Conservation (phyloP, 176 grass and related monocot genomes). For the Otatea glauca region DNA sequence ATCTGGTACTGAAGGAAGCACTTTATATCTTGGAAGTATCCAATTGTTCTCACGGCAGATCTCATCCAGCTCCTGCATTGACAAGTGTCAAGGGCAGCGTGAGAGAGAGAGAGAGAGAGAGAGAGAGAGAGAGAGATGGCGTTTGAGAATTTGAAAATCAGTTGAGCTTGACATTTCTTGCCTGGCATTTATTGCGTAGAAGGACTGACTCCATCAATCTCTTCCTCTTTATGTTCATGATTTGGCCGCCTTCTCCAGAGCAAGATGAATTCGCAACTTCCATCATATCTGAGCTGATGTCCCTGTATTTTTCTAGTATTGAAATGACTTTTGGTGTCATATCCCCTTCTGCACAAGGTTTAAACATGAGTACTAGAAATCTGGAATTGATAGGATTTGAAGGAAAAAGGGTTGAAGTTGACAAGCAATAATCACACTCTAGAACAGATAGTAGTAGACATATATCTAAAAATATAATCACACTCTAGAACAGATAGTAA, state of each 20-base stretch:
- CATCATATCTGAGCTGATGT: slow-evolving; percentile 28
- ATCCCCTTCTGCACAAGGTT: slow-evolving; percentile 44
- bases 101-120: neutral
- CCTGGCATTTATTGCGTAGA: slow-evolving; percentile 49
- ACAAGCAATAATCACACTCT: no score
- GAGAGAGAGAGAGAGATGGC: neutral
- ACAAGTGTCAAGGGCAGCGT: slow-evolving; percentile 26
- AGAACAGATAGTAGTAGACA: neutral
- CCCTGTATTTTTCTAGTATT: slow-evolving; percentile 42
- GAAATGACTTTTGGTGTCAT: slow-evolving; percentile 39
- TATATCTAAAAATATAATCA: no score
- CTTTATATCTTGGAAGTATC: slow-evolving; percentile 57
- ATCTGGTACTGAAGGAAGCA: slow-evolving; percentile 45
- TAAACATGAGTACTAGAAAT: neutral
- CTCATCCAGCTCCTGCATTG: slow-evolving; percentile 54
- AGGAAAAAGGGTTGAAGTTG: neutral
- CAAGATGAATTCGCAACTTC: slow-evolving; percentile 1
- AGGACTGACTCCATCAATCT: slow-evolving; percentile 53
- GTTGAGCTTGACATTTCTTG: slow-evolving; percentile 17
- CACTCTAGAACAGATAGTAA: neutral
- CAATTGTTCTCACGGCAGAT: slow-evolving; percentile 51
- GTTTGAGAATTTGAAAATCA: neutral
- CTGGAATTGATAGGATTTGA: neutral
- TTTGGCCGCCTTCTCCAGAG: slow-evolving; percentile 37
- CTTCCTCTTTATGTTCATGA: slow-evolving; percentile 47